Base-by-base conservation (phyloP, 345 rosid genomes). In the Murraya koenigii region DNA sequence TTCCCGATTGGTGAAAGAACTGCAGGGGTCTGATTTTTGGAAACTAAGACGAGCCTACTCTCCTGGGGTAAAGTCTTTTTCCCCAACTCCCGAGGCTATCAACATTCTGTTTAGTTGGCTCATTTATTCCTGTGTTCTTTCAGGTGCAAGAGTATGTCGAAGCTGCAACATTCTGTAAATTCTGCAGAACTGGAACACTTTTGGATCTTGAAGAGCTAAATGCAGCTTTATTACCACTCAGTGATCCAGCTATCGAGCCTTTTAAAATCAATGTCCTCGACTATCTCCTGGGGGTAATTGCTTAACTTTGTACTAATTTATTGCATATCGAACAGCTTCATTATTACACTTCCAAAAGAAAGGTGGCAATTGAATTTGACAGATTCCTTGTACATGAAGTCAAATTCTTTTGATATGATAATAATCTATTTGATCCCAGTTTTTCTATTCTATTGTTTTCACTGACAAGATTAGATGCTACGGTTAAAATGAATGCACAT, bases 91-190 rank as follows among this genome's bases (percentile, higher is more conserved):
- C 55, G 19, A 68, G 71, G 61, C 41, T 64, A 41, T 11, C 56
- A 26, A 38, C 33, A 32, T 58, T 54, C 73, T 69, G 11, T 72
- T 59, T 8, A 47, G 59, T 67, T 74, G 44, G 56, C 66, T 61
- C 11, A 35, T 26, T 70, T 39, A 32, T 73, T 19, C 13, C 74
- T 74, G 77, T 52, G 54, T 35, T 39, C 71, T 87, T 85, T 80
- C 85, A 96, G 98, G 90, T 96, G 66, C 98, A 96, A 80, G 99
- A 96, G 71, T 96, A 90, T 58, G 89, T 96, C 81, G 99, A 96
- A 83, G 99, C 99, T 69, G 99, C 97, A 72, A 86, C 98, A 3
- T 91, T 96, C 82, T 96, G 87, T 73, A 87, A 86, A 75, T 96
- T 96, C 81, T 96, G 97, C 87, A 79, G 81, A 77, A 84, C 91